Conservation (phyloP, 2,329 filamentous ascomycete genomes). For the Calycina herbarum region DNA sequence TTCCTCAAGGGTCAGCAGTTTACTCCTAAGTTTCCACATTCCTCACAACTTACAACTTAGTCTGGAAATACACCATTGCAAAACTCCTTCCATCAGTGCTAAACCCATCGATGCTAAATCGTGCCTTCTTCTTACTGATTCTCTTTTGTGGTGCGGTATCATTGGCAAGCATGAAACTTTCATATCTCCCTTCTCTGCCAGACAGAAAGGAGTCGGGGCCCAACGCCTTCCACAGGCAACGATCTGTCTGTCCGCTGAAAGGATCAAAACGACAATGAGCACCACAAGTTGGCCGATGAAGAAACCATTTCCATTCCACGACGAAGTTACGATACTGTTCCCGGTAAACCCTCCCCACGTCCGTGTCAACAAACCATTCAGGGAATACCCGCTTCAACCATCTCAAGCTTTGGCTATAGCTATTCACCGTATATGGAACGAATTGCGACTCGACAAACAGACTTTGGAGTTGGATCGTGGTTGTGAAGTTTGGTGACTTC, state of each 20-base stretch:
- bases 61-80: neutral
- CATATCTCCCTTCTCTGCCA: neutral
- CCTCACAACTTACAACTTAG: neutral
- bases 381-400: no score
- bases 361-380: no score
- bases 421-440: neutral
- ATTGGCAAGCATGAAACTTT: conserved; percentile 7
- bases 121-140: neutral
- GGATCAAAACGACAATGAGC: neutral
- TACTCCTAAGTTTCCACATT: neutral
- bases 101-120: neutral
- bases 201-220: neutral
- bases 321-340: no score
- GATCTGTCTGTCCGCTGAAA: neutral
- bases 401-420: neutral
- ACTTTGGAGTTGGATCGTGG: conserved; percentile 1
- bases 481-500: neutral
- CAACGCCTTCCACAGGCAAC: conserved; percentile 2
- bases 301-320: no score
- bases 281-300: no score
- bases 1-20: neutral
- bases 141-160: conserved; percentile 1
- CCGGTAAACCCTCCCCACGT: no score
- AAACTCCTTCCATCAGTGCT: neutral
- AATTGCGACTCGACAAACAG: conserved; percentile 1